Base-by-base conservation (phyloP, 2,329 filamentous ascomycete genomes). In the Xylariaceae sp. region DNA sequence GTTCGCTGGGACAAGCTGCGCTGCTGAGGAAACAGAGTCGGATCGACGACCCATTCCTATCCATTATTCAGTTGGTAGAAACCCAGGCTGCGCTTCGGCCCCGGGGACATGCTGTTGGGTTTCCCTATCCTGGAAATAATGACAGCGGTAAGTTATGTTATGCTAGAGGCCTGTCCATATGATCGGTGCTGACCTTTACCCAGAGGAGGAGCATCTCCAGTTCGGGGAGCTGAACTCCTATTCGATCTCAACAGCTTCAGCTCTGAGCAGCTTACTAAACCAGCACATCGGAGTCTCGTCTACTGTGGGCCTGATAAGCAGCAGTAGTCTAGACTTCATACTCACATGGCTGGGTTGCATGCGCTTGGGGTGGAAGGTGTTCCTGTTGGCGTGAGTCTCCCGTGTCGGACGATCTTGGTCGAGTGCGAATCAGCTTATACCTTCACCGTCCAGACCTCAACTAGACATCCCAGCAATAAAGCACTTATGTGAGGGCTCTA, bases 291-390 rank as follows among this genome's bases (percentile, higher is more conserved):
- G 14, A 39, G 5, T 22, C 10, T 27, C 1, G n/a, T 3, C n/a
- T 41, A 9, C 26, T 3, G 16, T 76, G 2, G 77, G 67, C 0
- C 48, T 82, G 8, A 51, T 82, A 0, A 72, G 68, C 37, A 61
- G 67, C 0, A 81, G 75, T 44, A 73, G 68, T 0, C 50, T 67
- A 1, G 64, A 72, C 8, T 78, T 82, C 35, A 56, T 80, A 0
- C 62, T 78, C 32, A 65, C 67, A 0, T 81, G 74, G 75, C 57
- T 81, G 2, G 76, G 65, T 0, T 56, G 81, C 25, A 71, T 79
- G 50, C 59, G 65, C 8, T 46, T 75, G 26, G 76, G 76, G 0
- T 61, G 64, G 43, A 60, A 67, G 0, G 71, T 75, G 2, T 51
- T 82, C 12, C 55, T 81, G 5, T 61, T 81, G 23, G 75, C 76